A percentile compares a stretch with the other conserved stretches of the same genome.
Evolutionary conservation across 208 protist species (phyloP).

Genomic region (Lotmaria passim): DNA sequence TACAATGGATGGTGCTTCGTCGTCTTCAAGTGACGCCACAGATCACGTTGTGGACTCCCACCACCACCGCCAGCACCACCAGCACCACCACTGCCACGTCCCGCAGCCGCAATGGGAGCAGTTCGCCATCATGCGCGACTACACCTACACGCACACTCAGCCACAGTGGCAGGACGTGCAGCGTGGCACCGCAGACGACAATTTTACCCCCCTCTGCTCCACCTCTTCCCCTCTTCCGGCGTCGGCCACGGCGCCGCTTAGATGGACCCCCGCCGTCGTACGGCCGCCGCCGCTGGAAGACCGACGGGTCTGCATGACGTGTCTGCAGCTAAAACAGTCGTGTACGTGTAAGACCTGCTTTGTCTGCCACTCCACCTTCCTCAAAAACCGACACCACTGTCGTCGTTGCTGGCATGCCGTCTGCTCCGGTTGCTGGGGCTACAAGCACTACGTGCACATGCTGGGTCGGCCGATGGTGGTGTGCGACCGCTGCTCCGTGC

Average conservation of each 20-base stretch:
- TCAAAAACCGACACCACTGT: constrained; percentile 71
- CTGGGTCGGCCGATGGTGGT: constrained; percentile 47
- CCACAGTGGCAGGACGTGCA: constrained; percentile 50
- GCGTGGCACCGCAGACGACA: not conserved
- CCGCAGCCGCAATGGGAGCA: constrained; percentile 54
- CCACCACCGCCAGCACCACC: not conserved
- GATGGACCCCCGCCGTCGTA: constrained; percentile 27
- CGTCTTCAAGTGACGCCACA: not conserved
- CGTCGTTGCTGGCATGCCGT: constrained; percentile 70
- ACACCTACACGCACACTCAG: constrained; percentile 58
- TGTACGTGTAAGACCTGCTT: constrained; percentile 60
- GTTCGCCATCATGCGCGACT: constrained; percentile 36
- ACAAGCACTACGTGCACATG: constrained; percentile 60
- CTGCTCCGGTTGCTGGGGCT: constrained; percentile 58
- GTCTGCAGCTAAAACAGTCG: constrained; percentile 41
- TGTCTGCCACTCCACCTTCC: constrained; percentile 40
- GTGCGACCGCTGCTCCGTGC: constrained; percentile 68
- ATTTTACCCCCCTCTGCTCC: not conserved
- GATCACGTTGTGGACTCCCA: not conserved
- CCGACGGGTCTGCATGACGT: constrained; percentile 49
- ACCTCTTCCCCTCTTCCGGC: not conserved
- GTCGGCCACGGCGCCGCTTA: no score
- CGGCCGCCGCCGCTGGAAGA: constrained; percentile 39
- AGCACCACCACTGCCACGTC: not conserved
- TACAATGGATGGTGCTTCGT: not conserved